phyloP scores from a whole-genome alignment of 1,139 yeast genomes.

The Trichomonascaceae sp. region DNA sequence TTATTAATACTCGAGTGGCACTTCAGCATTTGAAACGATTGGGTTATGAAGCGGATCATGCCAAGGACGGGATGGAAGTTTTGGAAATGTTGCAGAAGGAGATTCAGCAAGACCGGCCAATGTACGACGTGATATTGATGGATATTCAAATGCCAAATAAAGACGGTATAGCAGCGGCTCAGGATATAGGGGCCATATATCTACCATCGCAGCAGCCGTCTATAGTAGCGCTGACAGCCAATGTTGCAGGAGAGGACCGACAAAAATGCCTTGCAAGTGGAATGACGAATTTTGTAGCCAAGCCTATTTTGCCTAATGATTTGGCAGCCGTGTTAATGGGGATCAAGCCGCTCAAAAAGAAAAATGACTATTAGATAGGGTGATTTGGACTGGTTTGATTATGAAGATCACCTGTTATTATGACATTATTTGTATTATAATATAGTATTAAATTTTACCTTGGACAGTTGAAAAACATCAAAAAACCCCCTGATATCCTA shows the following conservation, averaged over 20 bases:
- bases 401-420: too few species aligned
- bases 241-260: constrained; percentile 47
- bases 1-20: constrained; percentile 84
- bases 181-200: constrained; percentile 53
- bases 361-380: background rate
- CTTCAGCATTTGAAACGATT: constrained; percentile 67
- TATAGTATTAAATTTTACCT: background rate
- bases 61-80: constrained; percentile 67
- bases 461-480: too few species aligned
- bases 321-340: constrained; percentile 33
- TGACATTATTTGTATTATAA: background rate
- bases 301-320: constrained; percentile 49
- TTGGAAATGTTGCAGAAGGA: constrained; percentile 42
- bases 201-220: constrained; percentile 34
- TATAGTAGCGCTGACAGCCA: constrained; percentile 50
- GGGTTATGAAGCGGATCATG: constrained; percentile 70
- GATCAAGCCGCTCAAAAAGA: constrained; percentile 19
- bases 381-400: too few species aligned
- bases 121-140: constrained; percentile 67
- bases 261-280: constrained; percentile 37
- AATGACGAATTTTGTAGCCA: constrained; percentile 51
- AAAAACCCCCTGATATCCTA: background rate
- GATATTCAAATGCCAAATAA: constrained; percentile 83
- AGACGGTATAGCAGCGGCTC: constrained; percentile 80
- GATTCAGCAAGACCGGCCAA: constrained; percentile 27